Evolutionary conservation across 495 filamentous ascomycete species (phyloP).

Genomic region (Tuber brumale): DNA sequence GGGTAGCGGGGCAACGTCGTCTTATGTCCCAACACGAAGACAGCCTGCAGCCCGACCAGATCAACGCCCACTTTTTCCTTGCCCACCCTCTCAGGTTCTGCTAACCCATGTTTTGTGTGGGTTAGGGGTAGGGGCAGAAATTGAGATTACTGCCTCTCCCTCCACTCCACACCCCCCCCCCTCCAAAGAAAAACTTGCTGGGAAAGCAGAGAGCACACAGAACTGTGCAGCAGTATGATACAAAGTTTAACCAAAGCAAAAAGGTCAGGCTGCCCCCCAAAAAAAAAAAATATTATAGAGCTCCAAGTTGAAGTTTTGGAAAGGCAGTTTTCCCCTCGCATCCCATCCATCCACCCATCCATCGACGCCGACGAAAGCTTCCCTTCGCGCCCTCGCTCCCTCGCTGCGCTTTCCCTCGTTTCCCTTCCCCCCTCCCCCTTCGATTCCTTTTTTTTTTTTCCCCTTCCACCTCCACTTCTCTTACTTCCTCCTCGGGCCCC

Average conservation of each 20-base stretch:
- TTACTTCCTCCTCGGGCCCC: slow-evolving; percentile 1
- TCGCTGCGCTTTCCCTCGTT: slow-evolving; percentile 6
- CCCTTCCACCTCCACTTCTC: slow-evolving; percentile 2
- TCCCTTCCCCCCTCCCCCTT: slow-evolving; percentile 7
- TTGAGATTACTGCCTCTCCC: neutral
- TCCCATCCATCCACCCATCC: neutral
- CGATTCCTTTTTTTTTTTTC: slow-evolving; percentile 12
- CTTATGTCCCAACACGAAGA: slow-evolving; percentile 26
- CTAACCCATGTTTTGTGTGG: neutral
- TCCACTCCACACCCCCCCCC: neutral
- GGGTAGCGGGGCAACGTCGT: slow-evolving; percentile 33
- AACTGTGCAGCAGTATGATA: neutral
- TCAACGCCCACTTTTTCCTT: slow-evolving; percentile 28
- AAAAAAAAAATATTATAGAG: neutral
- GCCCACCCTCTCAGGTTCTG: neutral
- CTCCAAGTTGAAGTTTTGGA: neutral
- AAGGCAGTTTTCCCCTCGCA: neutral
- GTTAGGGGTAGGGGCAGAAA: neutral
- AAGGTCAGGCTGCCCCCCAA: neutral
- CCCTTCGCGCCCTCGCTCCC: neutral
- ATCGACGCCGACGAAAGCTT: neutral
- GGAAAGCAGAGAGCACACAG: neutral
- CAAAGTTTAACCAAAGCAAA: neutral
- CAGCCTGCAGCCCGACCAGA: slow-evolving; percentile 35
- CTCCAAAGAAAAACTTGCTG: neutral